These are phyloP conservation scores for Diaporthe eres DNA, from an alignment of 2,329 filamentous ascomycete genomes.

Conservation along the genomic window DNA sequence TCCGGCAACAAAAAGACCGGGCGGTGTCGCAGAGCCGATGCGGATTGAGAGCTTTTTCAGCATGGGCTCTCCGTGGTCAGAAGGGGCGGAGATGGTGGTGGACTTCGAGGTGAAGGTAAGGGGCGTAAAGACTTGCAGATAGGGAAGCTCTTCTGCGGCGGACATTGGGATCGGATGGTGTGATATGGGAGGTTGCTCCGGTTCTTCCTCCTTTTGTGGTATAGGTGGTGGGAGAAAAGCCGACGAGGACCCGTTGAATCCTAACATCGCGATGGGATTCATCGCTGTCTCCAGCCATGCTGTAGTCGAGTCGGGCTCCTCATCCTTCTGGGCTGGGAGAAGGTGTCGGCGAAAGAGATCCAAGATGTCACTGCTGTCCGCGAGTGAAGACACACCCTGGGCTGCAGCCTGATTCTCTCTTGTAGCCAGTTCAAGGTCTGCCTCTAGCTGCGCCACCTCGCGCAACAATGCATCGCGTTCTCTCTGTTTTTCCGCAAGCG, in stretches of 20 bases:
- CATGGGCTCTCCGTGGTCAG: slow-evolving; percentile 49
- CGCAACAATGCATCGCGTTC: slow-evolving; percentile 66
- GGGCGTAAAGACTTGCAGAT: slow-evolving; percentile 79
- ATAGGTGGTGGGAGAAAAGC: slow-evolving; percentile 25
- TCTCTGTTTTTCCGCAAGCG: slow-evolving; percentile 64
- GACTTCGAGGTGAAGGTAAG: slow-evolving; percentile 72
- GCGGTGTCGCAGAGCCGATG: slow-evolving; percentile 59
- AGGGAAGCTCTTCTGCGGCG: slow-evolving; percentile 76
- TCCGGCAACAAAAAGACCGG: slow-evolving; percentile 70
- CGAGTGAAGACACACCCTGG: not conserved
- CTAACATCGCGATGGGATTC: slow-evolving; percentile 66
- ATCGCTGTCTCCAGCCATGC: slow-evolving; percentile 63
- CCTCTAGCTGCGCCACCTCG: slow-evolving; percentile 69
- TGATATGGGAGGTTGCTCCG: slow-evolving; percentile 63
- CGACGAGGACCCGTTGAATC: slow-evolving; percentile 54
- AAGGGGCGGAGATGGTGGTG: slow-evolving; percentile 57
- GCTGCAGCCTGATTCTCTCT: slow-evolving; percentile 66
- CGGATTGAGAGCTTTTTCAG: slow-evolving; percentile 71
- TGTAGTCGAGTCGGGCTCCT: slow-evolving; percentile 51
- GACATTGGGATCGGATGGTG: slow-evolving; percentile 76
- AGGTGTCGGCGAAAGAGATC: slow-evolving; percentile 59
- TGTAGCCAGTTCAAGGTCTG: slow-evolving; percentile 70
- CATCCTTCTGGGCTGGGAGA: slow-evolving; percentile 53
- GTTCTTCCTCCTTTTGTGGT: slow-evolving; percentile 48
- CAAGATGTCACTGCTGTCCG: slow-evolving; percentile 52